Evolutionary conservation across 345 rosid genomes (phyloP), one percentile per base, ranked within the genome.

Genomic region (Dipteronia sinensis): DNA sequence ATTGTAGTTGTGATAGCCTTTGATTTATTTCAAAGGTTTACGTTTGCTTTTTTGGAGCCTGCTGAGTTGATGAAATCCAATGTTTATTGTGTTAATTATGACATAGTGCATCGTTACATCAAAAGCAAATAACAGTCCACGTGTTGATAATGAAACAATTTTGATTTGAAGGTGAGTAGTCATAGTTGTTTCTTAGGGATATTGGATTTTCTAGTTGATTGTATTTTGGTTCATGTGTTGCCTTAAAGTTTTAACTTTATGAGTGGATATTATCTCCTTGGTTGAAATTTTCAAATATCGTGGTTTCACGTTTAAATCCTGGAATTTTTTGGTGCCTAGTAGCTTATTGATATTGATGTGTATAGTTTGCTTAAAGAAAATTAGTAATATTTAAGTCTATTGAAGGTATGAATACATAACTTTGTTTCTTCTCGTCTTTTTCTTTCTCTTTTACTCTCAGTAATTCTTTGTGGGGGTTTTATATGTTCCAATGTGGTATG

Each of bases 51-150:
- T 27, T 7, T 16, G 6, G 23, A 70, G 62, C 15, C 29, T 25
- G 16, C 10, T 49, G 20, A 69, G 19, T 49, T 70, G 12, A 70
- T 27, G 34, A 27, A 15, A 68, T 67, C 15, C 29, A 27, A 25
- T 67, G 53, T 15, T 17, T 2, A 23, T 42, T 70, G 23, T 70
- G 44, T 70, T 51, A 70, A 47, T 49, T 16, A 27, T 49, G 42
- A 31, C 62, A 70, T 13, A 17, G 42, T 11, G 15, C 61, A 1
- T 25, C 7, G 40, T 51, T 17, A 19, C 17, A 38, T 8, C 23
- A 67, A 40, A 56, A 72, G 64, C 34, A 25, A 72, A 58, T 58
- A 58, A n/a, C 17, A 38, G 40, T 72, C 66, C 31, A 10, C 27
- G 44, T 58, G 22, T 9, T 34, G 15, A 13, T 20, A 38, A 31